Percentiles rank a stretch among this genome's conserved stretches.
Conservation (phyloP, 2,329 filamentous ascomycete genomes). For the Botrytis hyacinthi region DNA sequence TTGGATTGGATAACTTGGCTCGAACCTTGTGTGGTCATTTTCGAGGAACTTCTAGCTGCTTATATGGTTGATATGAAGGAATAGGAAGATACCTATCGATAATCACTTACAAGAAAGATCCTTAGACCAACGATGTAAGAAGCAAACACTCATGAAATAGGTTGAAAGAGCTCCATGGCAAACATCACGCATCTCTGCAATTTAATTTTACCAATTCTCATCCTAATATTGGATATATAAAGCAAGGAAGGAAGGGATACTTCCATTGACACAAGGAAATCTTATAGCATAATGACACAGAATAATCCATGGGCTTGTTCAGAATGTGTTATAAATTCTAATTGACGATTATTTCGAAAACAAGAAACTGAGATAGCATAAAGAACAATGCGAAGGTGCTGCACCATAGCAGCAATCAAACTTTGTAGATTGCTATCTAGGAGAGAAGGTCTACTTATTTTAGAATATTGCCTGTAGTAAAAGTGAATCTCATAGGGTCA, state of each 20-base stretch:
- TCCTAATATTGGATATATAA: neutral
- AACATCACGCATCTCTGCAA: neutral
- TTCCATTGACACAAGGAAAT: neutral
- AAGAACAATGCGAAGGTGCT: neutral
- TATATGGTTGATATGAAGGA: neutral
- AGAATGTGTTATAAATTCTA: neutral
- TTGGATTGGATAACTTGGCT: accelerated
- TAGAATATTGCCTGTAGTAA: too few species aligned
- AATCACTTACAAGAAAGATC: neutral
- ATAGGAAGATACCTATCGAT: too few species aligned
- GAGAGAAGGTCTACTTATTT: neutral
- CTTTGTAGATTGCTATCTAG: too few species aligned
- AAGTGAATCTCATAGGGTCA: too few species aligned
- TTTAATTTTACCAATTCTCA: accelerated
- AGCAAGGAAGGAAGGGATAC: accelerated
- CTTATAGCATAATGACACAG: neutral
- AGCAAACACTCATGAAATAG: neutral
- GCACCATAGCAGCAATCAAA: too few species aligned
- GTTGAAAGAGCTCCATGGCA: neutral
- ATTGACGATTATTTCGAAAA: neutral
- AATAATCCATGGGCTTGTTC: neutral
- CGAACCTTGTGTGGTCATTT: accelerated
- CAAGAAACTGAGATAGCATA: neutral
- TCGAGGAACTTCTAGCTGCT: neutral
- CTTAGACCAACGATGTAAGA: neutral